Percentiles rank a stretch among this genome's conserved stretches.
Evolutionary conservation across 306 rosid species (phyloP).

Genomic region (Quercus mongolica): DNA sequence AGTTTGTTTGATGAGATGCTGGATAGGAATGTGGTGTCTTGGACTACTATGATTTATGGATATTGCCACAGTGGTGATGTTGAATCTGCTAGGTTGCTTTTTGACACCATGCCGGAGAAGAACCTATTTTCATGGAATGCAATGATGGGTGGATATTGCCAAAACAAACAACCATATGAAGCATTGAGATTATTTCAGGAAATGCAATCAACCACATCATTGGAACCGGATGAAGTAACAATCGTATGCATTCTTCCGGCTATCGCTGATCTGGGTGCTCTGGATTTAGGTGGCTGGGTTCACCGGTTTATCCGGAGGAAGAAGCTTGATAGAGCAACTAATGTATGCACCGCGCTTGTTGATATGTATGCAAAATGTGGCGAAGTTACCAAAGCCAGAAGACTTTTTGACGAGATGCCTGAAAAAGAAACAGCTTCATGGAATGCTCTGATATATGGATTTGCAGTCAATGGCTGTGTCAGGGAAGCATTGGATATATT

Average conservation of each 20-base stretch:
- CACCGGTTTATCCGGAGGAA: constrained; percentile 44
- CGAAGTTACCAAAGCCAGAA: constrained; percentile 44
- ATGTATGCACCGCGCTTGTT: constrained; percentile 49
- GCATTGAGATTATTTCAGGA: constrained; percentile 57
- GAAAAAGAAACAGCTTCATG: constrained; percentile 52
- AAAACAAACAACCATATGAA: constrained; percentile 41
- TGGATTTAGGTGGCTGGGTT: constrained; percentile 61
- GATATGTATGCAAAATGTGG: constrained; percentile 83
- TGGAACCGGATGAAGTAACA: constrained; percentile 64
- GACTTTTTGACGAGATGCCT: constrained; percentile 39
- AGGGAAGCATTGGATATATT: constrained; percentile 57
- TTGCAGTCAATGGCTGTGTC: constrained; percentile 64
- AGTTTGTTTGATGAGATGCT: constrained; percentile 52
- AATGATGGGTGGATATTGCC: constrained; percentile 73
- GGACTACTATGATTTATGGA: constrained; percentile 71
- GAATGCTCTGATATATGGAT: constrained; percentile 79
- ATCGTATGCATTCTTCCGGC: constrained; percentile 68
- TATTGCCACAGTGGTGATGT: constrained; percentile 50
- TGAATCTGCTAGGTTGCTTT: constrained; percentile 46
- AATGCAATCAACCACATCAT: constrained; percentile 30
- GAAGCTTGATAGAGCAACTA: constrained; percentile 35
- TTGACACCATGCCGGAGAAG: constrained; percentile 62
- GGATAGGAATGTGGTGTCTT: constrained; percentile 53
- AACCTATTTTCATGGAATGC: constrained; percentile 63
- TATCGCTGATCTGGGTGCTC: constrained; percentile 61